Conservation (phyloP, 495 filamentous ascomycete genomes). For the Tuber calosporum region DNA sequence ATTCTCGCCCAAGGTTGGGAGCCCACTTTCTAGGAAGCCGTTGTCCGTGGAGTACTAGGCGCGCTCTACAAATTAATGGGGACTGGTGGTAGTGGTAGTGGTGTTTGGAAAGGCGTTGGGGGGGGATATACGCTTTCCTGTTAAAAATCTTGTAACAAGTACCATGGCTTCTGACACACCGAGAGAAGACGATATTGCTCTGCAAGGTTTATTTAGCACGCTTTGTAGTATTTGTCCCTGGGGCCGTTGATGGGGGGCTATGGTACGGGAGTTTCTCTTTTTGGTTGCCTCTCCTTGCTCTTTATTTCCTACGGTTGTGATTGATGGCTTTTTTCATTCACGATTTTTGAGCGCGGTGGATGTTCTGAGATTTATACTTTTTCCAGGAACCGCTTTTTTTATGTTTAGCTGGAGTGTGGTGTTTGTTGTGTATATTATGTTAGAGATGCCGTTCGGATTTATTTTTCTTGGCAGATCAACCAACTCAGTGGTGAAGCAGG, state of each 20-base stretch:
- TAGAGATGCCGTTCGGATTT: neutral
- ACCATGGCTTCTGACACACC: neutral
- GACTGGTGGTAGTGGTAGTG: neutral
- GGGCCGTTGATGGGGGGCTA: neutral
- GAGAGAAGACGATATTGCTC: neutral
- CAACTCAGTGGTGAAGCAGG: neutral
- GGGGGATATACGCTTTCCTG: neutral
- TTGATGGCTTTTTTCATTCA: neutral
- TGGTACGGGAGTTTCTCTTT: neutral
- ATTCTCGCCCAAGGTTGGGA: constrained; percentile 69
- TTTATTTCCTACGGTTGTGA: neutral
- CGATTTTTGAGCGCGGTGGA: neutral
- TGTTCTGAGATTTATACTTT: neutral
- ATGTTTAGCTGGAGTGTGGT: neutral
- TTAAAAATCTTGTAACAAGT: neutral
- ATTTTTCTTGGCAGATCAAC: neutral
- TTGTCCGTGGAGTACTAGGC: neutral
- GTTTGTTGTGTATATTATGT: neutral
- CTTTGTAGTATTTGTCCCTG: neutral
- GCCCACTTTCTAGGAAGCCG: constrained; percentile 51
- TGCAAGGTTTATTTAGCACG: neutral
- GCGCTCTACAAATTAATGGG: neutral
- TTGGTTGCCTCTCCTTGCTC: neutral
- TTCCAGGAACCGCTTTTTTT: neutral
- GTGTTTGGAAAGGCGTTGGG: neutral